phyloP scores from a whole-genome alignment of 2,329 filamentous ascomycete species.

The Aureobasidium musti region DNA sequence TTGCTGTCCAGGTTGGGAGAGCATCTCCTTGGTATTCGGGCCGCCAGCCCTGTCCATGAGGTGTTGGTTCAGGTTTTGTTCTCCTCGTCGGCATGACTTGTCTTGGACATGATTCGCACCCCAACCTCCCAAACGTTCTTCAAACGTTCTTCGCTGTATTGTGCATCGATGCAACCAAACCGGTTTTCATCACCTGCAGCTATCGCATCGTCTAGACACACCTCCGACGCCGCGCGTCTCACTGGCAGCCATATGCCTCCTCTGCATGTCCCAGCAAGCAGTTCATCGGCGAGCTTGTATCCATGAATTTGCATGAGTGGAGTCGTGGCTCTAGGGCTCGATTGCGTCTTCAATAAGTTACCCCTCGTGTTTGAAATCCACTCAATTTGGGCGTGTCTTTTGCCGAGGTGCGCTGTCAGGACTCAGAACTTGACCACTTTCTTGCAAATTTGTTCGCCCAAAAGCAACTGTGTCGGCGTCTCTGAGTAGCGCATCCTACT shows the following conservation, averaged over 20 bases:
- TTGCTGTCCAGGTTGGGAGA: neutral
- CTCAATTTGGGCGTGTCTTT: conserved; percentile 3
- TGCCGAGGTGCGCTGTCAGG: conserved; percentile 21
- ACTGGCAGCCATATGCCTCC: conserved; percentile 4
- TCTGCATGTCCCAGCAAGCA: conserved; percentile 9
- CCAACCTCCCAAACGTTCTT: conserved; percentile 16
- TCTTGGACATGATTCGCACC: neutral
- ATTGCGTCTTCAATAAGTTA: conserved; percentile 1
- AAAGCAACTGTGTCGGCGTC: neutral
- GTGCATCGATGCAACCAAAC: conserved; percentile 13
- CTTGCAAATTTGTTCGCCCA: neutral
- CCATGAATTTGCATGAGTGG: neutral
- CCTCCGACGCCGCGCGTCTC: conserved; percentile 20
- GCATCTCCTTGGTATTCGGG: conserved; percentile 2
- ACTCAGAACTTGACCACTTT: neutral
- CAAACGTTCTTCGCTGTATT: conserved; percentile 21
- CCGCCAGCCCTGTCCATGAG: conserved; percentile 8
- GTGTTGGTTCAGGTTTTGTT: neutral
- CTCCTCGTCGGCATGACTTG: neutral
- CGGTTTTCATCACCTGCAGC: conserved; percentile 6
- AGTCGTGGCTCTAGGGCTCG: conserved; percentile 8
- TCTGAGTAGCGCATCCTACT: conserved; percentile 25
- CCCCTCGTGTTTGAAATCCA: conserved; percentile 7
- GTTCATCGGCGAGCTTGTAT: neutral
- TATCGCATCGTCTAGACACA: conserved; percentile 7